phyloP scores from a whole-genome alignment of 345 rosid genomes.

The Cochlearia excelsa region DNA sequence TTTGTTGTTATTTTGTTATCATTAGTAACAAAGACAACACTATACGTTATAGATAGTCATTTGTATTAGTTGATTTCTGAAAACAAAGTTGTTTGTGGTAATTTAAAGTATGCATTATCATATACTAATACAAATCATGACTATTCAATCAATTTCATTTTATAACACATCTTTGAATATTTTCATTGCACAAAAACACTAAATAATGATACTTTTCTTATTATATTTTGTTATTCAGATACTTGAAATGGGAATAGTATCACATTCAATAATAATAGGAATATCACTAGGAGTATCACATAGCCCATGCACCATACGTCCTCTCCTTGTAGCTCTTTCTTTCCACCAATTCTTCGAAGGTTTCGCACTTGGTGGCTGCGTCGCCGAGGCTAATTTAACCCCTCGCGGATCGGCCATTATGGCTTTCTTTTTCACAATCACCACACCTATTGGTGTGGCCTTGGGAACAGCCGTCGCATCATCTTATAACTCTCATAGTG shows the following conservation, averaged over 20 bases:
- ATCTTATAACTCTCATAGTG: conserved; percentile 56
- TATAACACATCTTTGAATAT: not conserved
- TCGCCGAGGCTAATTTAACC: conserved; percentile 73
- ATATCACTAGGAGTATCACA: conserved; percentile 82
- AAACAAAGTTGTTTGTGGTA: too few species aligned
- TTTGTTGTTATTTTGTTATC: too few species aligned
- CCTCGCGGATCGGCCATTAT: conserved; percentile 46
- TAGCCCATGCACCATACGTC: conserved; percentile 83
- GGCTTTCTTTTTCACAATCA: conserved; percentile 77
- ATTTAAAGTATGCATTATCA: too few species aligned
- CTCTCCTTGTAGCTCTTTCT: conserved; percentile 77
- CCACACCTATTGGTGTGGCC: conserved; percentile 69
- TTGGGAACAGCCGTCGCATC: conserved; percentile 66
- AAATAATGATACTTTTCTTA: not conserved
- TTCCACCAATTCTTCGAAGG: conserved; percentile 99
- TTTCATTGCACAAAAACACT: too few species aligned
- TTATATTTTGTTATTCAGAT: conserved; percentile 39
- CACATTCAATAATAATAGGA: conserved; percentile 89
- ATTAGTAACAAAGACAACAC: too few species aligned
- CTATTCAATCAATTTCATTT: not conserved
- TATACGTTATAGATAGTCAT: too few species aligned
- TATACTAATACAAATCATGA: too few species aligned
- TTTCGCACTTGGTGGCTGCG: conserved; percentile 90
- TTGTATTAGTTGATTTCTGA: too few species aligned
- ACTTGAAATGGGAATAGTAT: conserved; percentile 89